Evolutionary conservation across 371 early-diverging fungal species (phyloP), one percentile per base, ranked within the genome.

Genomic region (Gilbertella persicaria): DNA sequence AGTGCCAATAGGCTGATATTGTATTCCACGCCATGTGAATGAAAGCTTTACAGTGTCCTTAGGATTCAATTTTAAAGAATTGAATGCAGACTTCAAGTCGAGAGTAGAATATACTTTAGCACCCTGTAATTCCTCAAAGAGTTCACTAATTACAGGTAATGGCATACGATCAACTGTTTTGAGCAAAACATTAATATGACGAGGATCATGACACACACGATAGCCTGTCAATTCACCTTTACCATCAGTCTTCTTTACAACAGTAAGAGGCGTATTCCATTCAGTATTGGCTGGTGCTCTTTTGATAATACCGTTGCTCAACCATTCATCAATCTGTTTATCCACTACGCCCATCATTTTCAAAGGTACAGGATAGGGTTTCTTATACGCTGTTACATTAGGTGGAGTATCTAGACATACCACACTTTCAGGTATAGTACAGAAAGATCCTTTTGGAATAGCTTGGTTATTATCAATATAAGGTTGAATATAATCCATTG

Each of bases 121-220:
- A 28, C 44, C 53, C 37, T 52, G 16, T 16, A 58, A 16, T 13
- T 50, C 47, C 28, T 52, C 48, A 52, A 58, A 58, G 2, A 58
- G 35, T 25, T 60, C 60, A 25, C 28, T 13, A 25, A 57, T 50
- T 19, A 45, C 13, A 10, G 50, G 57, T 9, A 57, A 17, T 3
- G 57, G 49, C 28, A 45, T 40, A 5, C 50, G 43, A 50, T 57
- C 59, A 4, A 16, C 42, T 3, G 21, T 16, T 14, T 36, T 20
- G 4, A 59, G 21, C 1, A 59, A 21, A 20, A 4, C 4, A 38
- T 59, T 59, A 4, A 59, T 26, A 20, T 42, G 33, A 26, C 52
- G 16, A n/a, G 59, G 52, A 43, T 59, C 59, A 26, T 43, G 43
- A 33, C 59, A 59, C 2, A 45, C 45, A 12, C 59, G 23, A 33